These are phyloP conservation scores for Populus simonii DNA, from an alignment of 345 rosid genomes.

Conservation along the genomic window DNA sequence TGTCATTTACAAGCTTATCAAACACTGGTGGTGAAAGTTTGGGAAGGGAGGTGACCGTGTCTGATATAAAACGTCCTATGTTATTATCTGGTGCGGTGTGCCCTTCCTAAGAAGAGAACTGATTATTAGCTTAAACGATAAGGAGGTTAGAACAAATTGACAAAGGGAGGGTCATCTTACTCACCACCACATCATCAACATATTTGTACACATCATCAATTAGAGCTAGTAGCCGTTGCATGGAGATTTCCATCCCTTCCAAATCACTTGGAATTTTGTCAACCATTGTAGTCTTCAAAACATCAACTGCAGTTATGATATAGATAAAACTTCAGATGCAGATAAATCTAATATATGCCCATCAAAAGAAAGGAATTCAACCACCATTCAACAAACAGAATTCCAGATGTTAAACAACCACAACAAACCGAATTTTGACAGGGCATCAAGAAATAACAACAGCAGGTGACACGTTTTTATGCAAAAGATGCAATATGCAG, in stretches of 20 bases:
- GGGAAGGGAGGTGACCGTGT: conserved; percentile 66
- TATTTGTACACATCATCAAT: conserved; percentile 71
- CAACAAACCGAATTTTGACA: not conserved
- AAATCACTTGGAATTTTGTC: conserved; percentile 91
- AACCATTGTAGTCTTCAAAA: conserved; percentile 59
- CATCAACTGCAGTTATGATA: conserved; percentile 45
- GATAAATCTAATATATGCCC: not conserved
- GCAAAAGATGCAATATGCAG: not conserved
- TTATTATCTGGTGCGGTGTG: conserved; percentile 59
- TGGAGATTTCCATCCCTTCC: conserved; percentile 95
- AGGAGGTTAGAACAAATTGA: conserved; percentile 1
- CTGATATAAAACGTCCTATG: conserved; percentile 71
- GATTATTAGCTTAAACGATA: not conserved
- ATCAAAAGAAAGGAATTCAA: not conserved
- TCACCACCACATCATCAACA: conserved; percentile 85
- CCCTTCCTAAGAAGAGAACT: conserved; percentile 57
- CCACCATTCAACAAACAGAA: not conserved
- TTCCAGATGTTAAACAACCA: too few species aligned
- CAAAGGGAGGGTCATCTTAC: conserved; percentile 11
- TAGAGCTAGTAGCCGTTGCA: conserved; percentile 64
- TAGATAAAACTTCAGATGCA: not conserved
- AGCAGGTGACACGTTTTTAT: not conserved
- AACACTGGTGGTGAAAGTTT: conserved; percentile 67
- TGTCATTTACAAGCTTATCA: conserved; percentile 83
- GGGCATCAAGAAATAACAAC: not conserved